Conservation (phyloP, 208 protist species). For the Herpetomonas samuelpessoai region DNA sequence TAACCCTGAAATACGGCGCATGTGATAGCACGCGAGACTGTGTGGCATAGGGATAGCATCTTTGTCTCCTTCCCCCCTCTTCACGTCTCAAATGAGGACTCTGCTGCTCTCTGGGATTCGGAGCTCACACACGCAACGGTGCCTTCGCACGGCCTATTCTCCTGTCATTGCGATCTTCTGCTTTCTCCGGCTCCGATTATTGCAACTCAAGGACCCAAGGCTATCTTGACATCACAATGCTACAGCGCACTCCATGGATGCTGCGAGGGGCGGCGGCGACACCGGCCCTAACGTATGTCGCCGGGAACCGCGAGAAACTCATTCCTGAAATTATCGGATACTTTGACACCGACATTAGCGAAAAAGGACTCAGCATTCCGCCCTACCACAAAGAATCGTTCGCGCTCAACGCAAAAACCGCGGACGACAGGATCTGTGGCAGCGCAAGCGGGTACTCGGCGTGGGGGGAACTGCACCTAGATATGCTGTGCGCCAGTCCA, state of each 20-base stretch:
- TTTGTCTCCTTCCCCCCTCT: no score
- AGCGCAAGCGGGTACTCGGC: conserved; percentile 14
- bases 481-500: conserved; percentile 20
- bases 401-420: conserved; percentile 9
- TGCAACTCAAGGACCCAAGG: no score
- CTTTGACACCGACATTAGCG: conserved; percentile 1
- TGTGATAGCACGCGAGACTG: no score
- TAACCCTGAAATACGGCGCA: no score
- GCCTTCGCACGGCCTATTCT: no score
- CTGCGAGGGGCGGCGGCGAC: conserved; percentile 4
- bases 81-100: no score
- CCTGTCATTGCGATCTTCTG: no score
- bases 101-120: no score
- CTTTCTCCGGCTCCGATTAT: no score
- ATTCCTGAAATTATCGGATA: not conserved
- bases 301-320: conserved; percentile 3
- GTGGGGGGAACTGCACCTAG: conserved; percentile 25
- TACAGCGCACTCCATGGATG: not conserved
- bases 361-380: conserved; percentile 6
- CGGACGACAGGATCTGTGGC: conserved; percentile 2
- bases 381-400: conserved; percentile 2
- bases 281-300: conserved; percentile 5
- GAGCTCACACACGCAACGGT: no score
- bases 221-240: no score
- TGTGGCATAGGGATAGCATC: no score